A percentile compares a stretch with the other conserved stretches of the same genome.
Evolutionary conservation across 2,329 filamentous ascomycete species (phyloP).

Genomic region (Sodiomyces alkalinus): DNA sequence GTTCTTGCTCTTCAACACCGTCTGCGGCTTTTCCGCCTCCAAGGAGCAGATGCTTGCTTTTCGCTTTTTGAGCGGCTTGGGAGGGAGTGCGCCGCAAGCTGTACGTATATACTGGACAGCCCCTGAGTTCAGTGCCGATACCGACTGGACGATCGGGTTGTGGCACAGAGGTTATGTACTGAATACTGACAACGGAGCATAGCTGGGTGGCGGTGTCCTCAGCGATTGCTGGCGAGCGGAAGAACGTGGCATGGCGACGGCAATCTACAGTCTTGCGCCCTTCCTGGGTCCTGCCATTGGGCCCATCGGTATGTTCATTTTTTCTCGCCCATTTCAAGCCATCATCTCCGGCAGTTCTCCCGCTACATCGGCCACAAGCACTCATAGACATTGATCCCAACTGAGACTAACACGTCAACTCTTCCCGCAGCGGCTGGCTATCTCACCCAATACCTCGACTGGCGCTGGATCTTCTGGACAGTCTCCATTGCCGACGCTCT

Average conservation of each 20-base stretch:
- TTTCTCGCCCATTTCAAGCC: not conserved
- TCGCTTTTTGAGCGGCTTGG: slow-evolving; percentile 31
- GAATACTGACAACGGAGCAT: too few relatives aligned
- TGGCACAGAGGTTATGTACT: not conserved
- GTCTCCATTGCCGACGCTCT: slow-evolving; percentile 20
- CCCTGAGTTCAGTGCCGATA: not conserved
- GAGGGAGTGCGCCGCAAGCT: slow-evolving; percentile 29
- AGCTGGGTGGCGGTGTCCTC: slow-evolving; percentile 28
- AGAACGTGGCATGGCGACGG: slow-evolving; percentile 17
- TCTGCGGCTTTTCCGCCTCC: slow-evolving; percentile 31
- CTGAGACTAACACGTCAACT: not conserved
- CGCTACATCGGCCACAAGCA: too few relatives aligned
- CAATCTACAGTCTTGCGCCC: slow-evolving; percentile 21
- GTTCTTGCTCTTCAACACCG: slow-evolving; percentile 39
- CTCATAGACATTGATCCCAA: too few relatives aligned
- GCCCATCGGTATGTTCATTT: slow-evolving; percentile 16
- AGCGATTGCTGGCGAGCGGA: slow-evolving; percentile 32
- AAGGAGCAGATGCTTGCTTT: slow-evolving; percentile 30
- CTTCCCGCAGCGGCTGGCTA: slow-evolving; percentile 20
- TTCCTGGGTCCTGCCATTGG: slow-evolving; percentile 28
- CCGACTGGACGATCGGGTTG: too few relatives aligned
- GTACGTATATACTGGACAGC: slow-evolving; percentile 9
- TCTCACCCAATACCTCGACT: slow-evolving; percentile 19
- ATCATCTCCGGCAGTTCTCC: too few relatives aligned
- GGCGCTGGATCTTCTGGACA: slow-evolving; percentile 30